Percentiles rank a stretch among this genome's conserved stretches.
phyloP scores from a whole-genome alignment of 345 rosid genomes.

The Rubroshorea leprosula region DNA sequence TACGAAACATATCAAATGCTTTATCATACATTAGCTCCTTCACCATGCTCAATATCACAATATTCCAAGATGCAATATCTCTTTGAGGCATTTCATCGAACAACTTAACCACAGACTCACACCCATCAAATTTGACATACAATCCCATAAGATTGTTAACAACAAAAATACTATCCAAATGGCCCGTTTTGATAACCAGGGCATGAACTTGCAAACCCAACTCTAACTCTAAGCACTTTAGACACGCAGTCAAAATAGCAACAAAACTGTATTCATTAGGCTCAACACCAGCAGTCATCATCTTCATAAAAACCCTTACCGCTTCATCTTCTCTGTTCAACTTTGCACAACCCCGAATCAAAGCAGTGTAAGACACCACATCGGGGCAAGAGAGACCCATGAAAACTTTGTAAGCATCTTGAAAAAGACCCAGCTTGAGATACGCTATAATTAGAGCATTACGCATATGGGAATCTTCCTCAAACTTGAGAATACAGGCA shows the following conservation, averaged over 20 bases:
- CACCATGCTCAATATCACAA: conserved; percentile 56
- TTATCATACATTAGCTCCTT: conserved; percentile 28
- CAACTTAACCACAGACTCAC: conserved; percentile 35
- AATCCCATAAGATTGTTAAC: conserved; percentile 63
- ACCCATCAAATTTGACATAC: conserved; percentile 35
- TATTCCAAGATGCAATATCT: conserved; percentile 70
- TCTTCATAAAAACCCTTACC: conserved; percentile 44
- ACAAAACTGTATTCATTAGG: conserved; percentile 51
- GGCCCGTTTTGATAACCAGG: conserved; percentile 37
- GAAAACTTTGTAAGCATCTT: conserved; percentile 49
- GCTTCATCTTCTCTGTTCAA: conserved; percentile 45
- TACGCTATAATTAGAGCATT: conserved; percentile 56
- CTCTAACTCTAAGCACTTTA: conserved; percentile 30
- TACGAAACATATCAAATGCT: conserved; percentile 44
- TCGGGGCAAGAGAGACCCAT: conserved; percentile 41
- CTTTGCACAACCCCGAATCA: conserved; percentile 60
- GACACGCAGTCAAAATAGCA: conserved; percentile 50
- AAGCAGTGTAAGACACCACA: conserved; percentile 60
- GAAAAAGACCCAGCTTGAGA: conserved; percentile 49
- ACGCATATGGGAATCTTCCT: conserved; percentile 35
- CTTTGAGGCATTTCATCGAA: conserved; percentile 65
- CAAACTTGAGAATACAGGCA: conserved; percentile 51
- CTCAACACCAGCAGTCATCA: conserved; percentile 45
- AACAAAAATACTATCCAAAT: conserved; percentile 41
- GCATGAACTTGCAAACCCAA: conserved; percentile 53